Percentiles rank a stretch among this genome's conserved stretches.
Conservation (phyloP, 2,329 filamentous ascomycete species). For the Aaosphaeria arxii region DNA sequence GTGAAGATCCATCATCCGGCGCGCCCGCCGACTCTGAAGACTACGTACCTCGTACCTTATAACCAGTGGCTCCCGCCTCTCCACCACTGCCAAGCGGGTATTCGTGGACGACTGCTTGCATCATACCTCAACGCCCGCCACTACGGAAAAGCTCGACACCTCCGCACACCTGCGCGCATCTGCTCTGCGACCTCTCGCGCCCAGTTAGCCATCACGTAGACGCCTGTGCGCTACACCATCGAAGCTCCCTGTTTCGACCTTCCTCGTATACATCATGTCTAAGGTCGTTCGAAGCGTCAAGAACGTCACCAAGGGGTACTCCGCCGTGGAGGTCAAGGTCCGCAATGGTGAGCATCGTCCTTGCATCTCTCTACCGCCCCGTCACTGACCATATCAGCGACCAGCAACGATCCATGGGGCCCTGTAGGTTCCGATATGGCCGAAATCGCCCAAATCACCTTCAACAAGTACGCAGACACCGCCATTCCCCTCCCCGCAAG, state of each 20-base stretch:
- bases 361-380: neutral
- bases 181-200: too few relatives aligned
- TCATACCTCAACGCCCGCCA: slow-evolving; percentile 15
- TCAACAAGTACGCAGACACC: slow-evolving; percentile 73
- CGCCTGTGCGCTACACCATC: too few relatives aligned
- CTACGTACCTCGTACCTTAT: too few relatives aligned
- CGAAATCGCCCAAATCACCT: slow-evolving; percentile 96
- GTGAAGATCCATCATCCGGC: too few relatives aligned
- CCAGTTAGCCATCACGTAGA: too few relatives aligned
- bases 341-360: slow-evolving; percentile 28
- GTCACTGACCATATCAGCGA: slow-evolving; percentile 61
- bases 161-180: neutral
- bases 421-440: slow-evolving; percentile 97
- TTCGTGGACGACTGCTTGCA: slow-evolving; percentile 16
- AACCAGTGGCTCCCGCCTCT: too few relatives aligned
- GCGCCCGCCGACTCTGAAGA: too few relatives aligned
- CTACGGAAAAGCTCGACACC: slow-evolving; percentile 3
- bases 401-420: slow-evolving; percentile 98
- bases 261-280: slow-evolving; percentile 63
- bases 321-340: slow-evolving; percentile 94
- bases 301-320: slow-evolving; percentile 99
- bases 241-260: too few relatives aligned
- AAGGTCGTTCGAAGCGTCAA: slow-evolving; percentile 97
- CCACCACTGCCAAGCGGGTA: slow-evolving; percentile 7
- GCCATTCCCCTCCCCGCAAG: neutral